Percentiles rank a stretch among this genome's conserved stretches.
phyloP scores from a whole-genome alignment of 2,329 filamentous ascomycete species.

The Aquanectria penicillioides region DNA sequence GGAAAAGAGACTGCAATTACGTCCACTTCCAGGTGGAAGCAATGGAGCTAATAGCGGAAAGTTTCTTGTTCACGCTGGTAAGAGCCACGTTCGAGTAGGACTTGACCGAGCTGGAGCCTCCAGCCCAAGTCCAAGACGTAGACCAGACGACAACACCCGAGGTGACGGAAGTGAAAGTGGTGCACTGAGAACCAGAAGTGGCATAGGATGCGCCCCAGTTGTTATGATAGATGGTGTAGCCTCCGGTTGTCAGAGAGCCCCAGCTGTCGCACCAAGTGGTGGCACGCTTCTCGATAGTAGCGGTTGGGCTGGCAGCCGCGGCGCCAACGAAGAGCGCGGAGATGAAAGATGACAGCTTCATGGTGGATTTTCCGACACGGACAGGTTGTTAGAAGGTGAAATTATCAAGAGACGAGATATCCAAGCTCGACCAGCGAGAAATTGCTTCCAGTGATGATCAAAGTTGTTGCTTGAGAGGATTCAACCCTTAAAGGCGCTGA shows the following conservation, averaged over 20 bases:
- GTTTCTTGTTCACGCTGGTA: conserved; percentile 47
- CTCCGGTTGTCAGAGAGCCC: conserved; percentile 48
- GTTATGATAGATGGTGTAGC: conserved; percentile 63
- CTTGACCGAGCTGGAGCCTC: conserved; percentile 53
- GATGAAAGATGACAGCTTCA: conserved; percentile 40
- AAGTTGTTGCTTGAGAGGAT: too few species aligned
- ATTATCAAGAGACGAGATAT: too few species aligned
- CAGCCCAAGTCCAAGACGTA: conserved; percentile 53
- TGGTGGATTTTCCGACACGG: too few species aligned
- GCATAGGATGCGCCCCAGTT: conserved; percentile 56
- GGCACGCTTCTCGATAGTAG: conserved; percentile 47
- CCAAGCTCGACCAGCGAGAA: too few species aligned
- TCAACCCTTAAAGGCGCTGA: too few species aligned
- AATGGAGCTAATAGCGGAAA: conserved; percentile 49
- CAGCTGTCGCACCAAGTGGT: conserved; percentile 52
- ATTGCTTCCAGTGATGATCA: too few species aligned
- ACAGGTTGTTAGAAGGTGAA: too few species aligned
- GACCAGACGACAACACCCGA: conserved; percentile 52
- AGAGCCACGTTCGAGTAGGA: conserved; percentile 55
- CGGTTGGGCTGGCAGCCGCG: conserved; percentile 42
- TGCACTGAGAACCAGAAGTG: conserved; percentile 54
- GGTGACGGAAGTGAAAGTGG: conserved; percentile 48
- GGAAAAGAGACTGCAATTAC: not conserved
- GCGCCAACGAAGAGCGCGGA: conserved; percentile 38
- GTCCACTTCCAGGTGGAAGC: conserved; percentile 46